These are phyloP conservation scores for Anaeramoeba ignava DNA, from an alignment of 78 protist species.

Conservation along the genomic window DNA sequence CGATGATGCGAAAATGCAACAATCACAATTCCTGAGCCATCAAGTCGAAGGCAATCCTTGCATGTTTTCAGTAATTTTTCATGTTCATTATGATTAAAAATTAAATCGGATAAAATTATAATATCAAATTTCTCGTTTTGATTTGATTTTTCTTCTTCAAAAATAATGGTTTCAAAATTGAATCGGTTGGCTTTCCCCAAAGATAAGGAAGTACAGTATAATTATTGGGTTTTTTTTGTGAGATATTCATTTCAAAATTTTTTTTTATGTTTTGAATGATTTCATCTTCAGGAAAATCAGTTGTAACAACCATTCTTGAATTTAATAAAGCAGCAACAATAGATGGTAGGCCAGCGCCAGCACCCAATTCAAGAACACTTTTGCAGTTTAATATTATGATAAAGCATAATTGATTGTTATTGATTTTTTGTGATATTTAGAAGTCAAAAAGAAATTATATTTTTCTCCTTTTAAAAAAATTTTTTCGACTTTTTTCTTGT, in stretches of 20 bases:
- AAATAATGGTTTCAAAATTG: too few species aligned
- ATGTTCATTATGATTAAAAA: slow-evolving; percentile 18
- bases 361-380: slow-evolving; percentile 20
- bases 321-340: neutral
- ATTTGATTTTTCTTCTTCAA: neutral
- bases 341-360: slow-evolving; percentile 28
- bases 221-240: neutral
- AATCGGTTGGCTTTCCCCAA: too few species aligned
- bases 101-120: slow-evolving; percentile 16
- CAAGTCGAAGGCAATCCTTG: slow-evolving; percentile 8
- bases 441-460: too few species aligned
- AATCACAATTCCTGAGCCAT: neutral
- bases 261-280: neutral
- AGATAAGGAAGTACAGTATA: neutral
- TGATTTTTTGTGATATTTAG: too few species aligned
- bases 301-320: slow-evolving; percentile 4
- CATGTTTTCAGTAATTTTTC: slow-evolving; percentile 11
- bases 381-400: neutral
- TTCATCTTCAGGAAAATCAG: slow-evolving; percentile 23
- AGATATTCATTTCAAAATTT: neutral
- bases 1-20: slow-evolving; percentile 16
- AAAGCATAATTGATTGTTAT: too few species aligned
- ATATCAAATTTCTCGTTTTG: slow-evolving; percentile 17
- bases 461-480: too few species aligned
- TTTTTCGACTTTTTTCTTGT: too few species aligned